phyloP scores from a whole-genome alignment of 1,284 basidiomycete genomes.

The Ganoderma leucocontextum region DNA sequence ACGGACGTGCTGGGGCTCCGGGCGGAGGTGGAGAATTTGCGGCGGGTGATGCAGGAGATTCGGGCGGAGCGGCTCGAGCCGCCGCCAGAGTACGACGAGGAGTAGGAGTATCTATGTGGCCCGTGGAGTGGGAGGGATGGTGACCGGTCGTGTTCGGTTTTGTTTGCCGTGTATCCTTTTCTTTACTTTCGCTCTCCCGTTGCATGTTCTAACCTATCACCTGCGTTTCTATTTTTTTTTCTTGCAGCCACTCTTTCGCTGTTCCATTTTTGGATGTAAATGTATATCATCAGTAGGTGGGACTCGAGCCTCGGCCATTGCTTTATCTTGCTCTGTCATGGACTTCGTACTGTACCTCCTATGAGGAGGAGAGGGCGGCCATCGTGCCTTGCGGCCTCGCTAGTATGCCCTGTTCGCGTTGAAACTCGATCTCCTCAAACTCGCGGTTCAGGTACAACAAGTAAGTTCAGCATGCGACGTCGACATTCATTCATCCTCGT shows the following conservation, averaged over 20 bases:
- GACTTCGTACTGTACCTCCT: too few species aligned
- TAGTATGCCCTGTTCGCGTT: constrained; percentile 60
- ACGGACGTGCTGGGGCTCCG: constrained; percentile 36
- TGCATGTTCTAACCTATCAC: too few species aligned
- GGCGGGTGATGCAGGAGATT: constrained; percentile 38
- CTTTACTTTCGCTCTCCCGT: too few species aligned
- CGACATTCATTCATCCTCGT: constrained; percentile 40
- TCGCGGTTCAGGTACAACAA: too few species aligned
- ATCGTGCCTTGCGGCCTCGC: too few species aligned
- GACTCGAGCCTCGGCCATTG: constrained; percentile 36
- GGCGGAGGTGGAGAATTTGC: constrained; percentile 39
- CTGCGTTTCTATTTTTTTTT: too few species aligned
- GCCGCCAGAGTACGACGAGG: constrained; percentile 33
- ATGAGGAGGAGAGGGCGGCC: constrained; percentile 36
- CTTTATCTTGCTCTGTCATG: too few species aligned
- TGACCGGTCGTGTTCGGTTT: too few species aligned
- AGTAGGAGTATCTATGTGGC: background rate
- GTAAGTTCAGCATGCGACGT: constrained; percentile 65
- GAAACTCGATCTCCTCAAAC: constrained; percentile 64
- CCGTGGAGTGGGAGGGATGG: background rate
- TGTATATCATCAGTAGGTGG: constrained; percentile 40
- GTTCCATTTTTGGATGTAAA: too few species aligned
- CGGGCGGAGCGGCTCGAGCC: constrained; percentile 35
- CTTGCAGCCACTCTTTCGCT: too few species aligned
- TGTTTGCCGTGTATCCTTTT: background rate